These are phyloP conservation scores for Psilocybe azurescens DNA, from an alignment of 768 basidiomycete genomes.

Conservation along the genomic window DNA sequence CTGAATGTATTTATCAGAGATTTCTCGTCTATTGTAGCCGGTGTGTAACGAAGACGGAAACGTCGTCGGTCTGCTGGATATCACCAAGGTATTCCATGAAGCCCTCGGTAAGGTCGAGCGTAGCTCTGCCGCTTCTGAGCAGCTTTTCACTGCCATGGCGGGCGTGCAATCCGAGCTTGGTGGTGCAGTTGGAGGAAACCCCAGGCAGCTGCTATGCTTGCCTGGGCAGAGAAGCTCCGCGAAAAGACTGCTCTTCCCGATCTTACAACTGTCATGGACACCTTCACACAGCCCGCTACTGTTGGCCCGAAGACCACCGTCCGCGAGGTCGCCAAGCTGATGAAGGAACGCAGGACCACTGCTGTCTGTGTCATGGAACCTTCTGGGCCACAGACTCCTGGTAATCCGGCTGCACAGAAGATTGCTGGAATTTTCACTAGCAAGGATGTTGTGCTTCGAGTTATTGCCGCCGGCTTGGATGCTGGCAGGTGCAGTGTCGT, in stretches of 20 bases:
- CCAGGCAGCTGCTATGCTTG: constrained; percentile 98
- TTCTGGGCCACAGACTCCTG: constrained; percentile 42
- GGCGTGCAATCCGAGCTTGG: constrained; percentile 97
- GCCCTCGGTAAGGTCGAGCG: constrained; percentile 98
- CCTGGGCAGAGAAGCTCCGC: constrained; percentile 93
- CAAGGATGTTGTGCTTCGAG: constrained; percentile 97
- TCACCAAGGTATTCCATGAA: constrained; percentile 99
- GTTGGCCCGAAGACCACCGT: constrained; percentile 94
- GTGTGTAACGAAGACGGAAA: constrained; percentile 99
- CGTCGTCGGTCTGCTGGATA: constrained; percentile 97
- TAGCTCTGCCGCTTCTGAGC: constrained; percentile 95
- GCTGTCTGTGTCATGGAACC: constrained; percentile 98
- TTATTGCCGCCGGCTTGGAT: constrained; percentile 97
- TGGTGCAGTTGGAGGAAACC: constrained; percentile 68
- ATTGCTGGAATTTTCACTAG: constrained; percentile 99
- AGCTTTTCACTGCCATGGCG: constrained; percentile 94
- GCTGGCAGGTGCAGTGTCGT: constrained; percentile 93
- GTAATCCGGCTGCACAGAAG: constrained; percentile 46
- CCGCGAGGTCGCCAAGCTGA: constrained; percentile 90
- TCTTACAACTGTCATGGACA: constrained; percentile 94
- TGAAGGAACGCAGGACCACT: constrained; percentile 95
- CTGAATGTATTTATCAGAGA: constrained; percentile 4
- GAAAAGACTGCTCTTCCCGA: constrained; percentile 98
- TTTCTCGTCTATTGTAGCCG: constrained; percentile 58
- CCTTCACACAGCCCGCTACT: constrained; percentile 89